A percentile compares a stretch with the other conserved stretches of the same genome.
These are phyloP conservation scores for Butyriboletus loyo DNA, from an alignment of 768 basidiomycete species.

Conservation along the genomic window DNA sequence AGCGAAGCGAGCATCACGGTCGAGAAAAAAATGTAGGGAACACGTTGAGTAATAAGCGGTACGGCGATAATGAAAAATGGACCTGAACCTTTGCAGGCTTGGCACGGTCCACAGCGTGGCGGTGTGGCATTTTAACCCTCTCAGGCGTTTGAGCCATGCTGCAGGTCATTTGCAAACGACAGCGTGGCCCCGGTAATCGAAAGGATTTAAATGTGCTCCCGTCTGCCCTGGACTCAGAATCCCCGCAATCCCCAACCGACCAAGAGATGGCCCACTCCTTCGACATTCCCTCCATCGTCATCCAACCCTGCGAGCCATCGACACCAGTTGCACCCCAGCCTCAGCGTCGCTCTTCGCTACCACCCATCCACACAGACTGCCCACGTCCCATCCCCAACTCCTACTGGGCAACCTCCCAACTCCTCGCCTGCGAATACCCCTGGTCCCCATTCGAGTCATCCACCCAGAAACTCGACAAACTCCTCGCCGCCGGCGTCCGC, in stretches of 20 bases:
- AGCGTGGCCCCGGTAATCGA: conserved; percentile 5
- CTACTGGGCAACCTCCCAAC: conserved; percentile 73
- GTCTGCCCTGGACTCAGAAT: background rate
- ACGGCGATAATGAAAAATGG: conserved; percentile 19
- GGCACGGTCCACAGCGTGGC: too few species aligned
- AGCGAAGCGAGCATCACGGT: conserved; percentile 1
- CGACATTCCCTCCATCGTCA: conserved; percentile 10
- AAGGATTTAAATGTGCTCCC: conserved; percentile 14
- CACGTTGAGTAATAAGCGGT: conserved; percentile 11
- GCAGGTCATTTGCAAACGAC: background rate
- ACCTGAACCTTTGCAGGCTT: too few species aligned
- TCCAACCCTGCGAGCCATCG: background rate
- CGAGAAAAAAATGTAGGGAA: conserved; percentile 4
- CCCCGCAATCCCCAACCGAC: conserved; percentile 5
- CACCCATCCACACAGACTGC: conserved; percentile 13
- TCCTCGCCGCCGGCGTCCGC: conserved; percentile 68
- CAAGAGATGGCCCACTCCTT: conserved; percentile 6
- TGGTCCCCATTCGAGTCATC: conserved; percentile 57
- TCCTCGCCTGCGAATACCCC: conserved; percentile 81
- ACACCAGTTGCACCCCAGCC: too few species aligned
- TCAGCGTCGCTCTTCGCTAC: conserved; percentile 19
- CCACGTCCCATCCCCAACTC: conserved; percentile 76
- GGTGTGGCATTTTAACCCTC: conserved; percentile 4
- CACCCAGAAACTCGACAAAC: conserved; percentile 69
- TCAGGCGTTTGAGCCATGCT: conserved; percentile 11